Evolutionary conservation across 2,329 filamentous ascomycete species (phyloP).

Genomic region (Tolypocladium nubicola): DNA sequence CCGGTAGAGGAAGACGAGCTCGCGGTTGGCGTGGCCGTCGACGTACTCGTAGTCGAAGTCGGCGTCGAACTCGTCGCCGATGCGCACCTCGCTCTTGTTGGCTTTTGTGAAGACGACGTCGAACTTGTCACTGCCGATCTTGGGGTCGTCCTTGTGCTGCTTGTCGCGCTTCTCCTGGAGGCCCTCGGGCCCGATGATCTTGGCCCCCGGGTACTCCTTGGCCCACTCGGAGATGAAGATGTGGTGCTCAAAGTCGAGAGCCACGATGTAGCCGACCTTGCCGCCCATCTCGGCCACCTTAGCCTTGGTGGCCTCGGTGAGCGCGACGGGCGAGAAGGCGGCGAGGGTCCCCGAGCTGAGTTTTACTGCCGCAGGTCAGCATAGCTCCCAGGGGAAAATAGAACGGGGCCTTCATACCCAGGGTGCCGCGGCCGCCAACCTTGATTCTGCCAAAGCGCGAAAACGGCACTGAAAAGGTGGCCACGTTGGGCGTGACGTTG

Average conservation of each 20-base stretch:
- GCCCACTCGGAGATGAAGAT: conserved; percentile 86
- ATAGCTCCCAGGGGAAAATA: neutral
- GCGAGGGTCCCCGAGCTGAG: conserved; percentile 69
- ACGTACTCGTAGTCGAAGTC: conserved; percentile 87
- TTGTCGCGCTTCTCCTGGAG: conserved; percentile 71
- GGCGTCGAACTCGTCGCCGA: conserved; percentile 69
- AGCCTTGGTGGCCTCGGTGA: conserved; percentile 62
- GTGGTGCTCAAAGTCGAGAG: conserved; percentile 88
- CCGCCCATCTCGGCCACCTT: conserved; percentile 56
- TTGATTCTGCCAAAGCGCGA: conserved; percentile 67
- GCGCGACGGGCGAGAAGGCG: conserved; percentile 82
- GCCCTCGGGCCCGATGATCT: conserved; percentile 72
- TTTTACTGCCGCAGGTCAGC: conserved; percentile 44
- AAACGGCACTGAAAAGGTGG: conserved; percentile 77
- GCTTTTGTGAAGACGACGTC: conserved; percentile 55
- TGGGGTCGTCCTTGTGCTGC: conserved; percentile 30
- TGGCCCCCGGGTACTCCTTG: conserved; percentile 64
- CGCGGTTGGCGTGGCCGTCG: conserved; percentile 68
- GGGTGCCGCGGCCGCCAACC: conserved; percentile 77
- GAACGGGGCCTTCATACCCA: conserved; percentile 45
- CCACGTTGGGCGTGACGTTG: conserved; percentile 67
- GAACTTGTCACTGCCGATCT: conserved; percentile 46
- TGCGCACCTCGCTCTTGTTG: conserved; percentile 36
- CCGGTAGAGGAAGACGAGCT: conserved; percentile 79
- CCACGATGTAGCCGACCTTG: conserved; percentile 72